phyloP scores from a whole-genome alignment of 305 asterid genomes.

The Fraxinus floribunda region DNA sequence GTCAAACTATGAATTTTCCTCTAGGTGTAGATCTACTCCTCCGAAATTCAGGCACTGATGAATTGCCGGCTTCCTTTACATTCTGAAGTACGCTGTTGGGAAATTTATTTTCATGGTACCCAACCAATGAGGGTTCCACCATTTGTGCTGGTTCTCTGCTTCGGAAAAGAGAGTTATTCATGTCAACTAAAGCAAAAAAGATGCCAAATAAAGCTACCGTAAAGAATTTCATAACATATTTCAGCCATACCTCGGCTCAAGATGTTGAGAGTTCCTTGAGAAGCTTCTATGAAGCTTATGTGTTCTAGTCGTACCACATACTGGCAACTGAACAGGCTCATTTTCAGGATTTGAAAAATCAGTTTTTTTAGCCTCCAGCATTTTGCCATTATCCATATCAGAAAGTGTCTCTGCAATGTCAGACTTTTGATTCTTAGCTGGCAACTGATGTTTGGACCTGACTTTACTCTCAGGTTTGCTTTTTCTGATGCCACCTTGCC shows the following conservation, averaged over 20 bases:
- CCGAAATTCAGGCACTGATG: constrained; percentile 28
- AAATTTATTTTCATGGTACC: constrained; percentile 22
- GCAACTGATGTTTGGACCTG: constrained; percentile 50
- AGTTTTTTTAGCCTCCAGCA: constrained; percentile 29
- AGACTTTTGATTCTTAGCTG: constrained; percentile 48
- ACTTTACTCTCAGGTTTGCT: constrained; percentile 56
- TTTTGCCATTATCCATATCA: constrained; percentile 20
- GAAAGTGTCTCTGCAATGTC: constrained; percentile 31
- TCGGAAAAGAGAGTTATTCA: constrained; percentile 1
- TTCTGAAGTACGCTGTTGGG: constrained; percentile 23
- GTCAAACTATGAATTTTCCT: constrained; percentile 36
- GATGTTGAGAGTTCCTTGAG: constrained; percentile 41
- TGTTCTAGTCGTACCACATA: constrained; percentile 18
- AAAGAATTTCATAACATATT: background rate
- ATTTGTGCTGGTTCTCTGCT: constrained; percentile 8
- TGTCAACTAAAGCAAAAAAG: constrained; percentile 2
- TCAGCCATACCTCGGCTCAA: constrained; percentile 39
- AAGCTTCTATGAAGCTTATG: constrained; percentile 34
- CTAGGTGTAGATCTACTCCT: constrained; percentile 53
- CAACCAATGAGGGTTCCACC: background rate
- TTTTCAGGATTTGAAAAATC: constrained; percentile 39
- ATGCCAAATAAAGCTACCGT: background rate
- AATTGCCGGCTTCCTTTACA: constrained; percentile 29
- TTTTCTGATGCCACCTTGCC: constrained; percentile 73
- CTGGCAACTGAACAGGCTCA: constrained; percentile 29